Evolutionary conservation across 2,329 filamentous ascomycete species (phyloP), one percentile per base, ranked within the genome.

Genomic region (Diaporthe australafricana): DNA sequence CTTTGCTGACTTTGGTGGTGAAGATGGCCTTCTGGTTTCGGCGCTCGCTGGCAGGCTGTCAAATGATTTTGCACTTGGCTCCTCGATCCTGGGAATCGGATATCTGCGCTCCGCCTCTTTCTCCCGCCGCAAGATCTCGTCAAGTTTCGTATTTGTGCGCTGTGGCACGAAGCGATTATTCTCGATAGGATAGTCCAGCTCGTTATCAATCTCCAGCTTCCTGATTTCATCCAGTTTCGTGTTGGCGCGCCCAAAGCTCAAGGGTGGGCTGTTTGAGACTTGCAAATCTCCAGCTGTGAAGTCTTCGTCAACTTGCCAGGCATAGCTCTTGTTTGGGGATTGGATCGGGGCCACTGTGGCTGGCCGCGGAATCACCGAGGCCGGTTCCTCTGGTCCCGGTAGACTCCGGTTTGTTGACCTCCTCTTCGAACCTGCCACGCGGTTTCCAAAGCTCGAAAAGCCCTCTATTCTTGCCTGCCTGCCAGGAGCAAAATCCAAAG

Each of bases 221-320:
- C 78, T 77, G 66, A 84, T 80, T 62, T 81, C 78, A 20, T 82
- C 79, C 25, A 83, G 77, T 56, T 79, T 80, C 48, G 77, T 79
- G 68, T 81, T 83, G 71, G 76, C 79, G 50, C 79, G 80, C 55
- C 75, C 79, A 27, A 84, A 79, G 35, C 78, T 81, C 66, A 90
- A 83, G 40, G 86, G 85, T n/a, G 88, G 88, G 73, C 88, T 90
- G 74, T 87, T 83, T 0, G 88, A 90, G 42, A 87, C 77, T 71
- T 89, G 87, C 48, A 90, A 72, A 71, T 90, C 88, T 52, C 84
- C 83, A 14, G 85, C 88, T 0, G 88, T 90, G 74, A 90, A 89
- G 69, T 90, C 88, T 6, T 85, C 84, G 42, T 90, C 88, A 8
- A 89, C 78, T 70, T 89, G 81, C 88, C 88, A 90, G 9, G 84